A percentile compares a stretch with the other conserved stretches of the same genome.
Conservation (phyloP, 2,329 filamentous ascomycete genomes). For the Calonectria fujianensis region DNA sequence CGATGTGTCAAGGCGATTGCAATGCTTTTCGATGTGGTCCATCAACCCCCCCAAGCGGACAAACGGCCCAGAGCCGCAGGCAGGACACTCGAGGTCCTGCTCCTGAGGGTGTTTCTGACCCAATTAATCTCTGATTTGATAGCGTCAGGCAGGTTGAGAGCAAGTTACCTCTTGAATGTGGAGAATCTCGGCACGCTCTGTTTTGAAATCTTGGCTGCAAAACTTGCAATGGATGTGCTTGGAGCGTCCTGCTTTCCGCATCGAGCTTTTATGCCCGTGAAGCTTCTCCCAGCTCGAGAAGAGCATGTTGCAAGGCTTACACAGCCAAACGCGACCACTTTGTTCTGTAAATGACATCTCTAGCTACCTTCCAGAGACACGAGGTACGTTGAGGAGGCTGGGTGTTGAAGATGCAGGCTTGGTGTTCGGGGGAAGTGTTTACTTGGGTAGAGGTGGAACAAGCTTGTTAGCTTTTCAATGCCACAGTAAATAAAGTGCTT, state of each 20-base stretch:
- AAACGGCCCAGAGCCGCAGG: slow-evolving; percentile 64
- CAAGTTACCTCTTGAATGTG: slow-evolving; percentile 61
- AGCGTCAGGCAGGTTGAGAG: background rate
- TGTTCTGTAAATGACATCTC: slow-evolving; percentile 45
- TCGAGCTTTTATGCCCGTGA: slow-evolving; percentile 56
- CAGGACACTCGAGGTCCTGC: slow-evolving; percentile 68
- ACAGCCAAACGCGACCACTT: slow-evolving; percentile 48
- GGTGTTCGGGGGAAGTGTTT: background rate
- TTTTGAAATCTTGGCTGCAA: slow-evolving; percentile 62
- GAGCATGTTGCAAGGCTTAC: slow-evolving; percentile 55
- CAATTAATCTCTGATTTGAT: slow-evolving; percentile 32
- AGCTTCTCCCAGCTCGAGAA: slow-evolving; percentile 55
- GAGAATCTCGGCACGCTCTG: slow-evolving; percentile 53
- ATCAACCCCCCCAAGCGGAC: slow-evolving; percentile 62
- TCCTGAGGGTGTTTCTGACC: slow-evolving; percentile 61
- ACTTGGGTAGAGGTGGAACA: background rate
- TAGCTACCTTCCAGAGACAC: background rate
- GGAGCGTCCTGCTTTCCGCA: slow-evolving; percentile 48
- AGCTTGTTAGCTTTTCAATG: background rate
- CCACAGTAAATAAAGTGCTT: background rate
- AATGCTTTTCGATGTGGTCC: slow-evolving; percentile 67
- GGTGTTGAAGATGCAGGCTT: background rate
- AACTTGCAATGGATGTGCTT: slow-evolving; percentile 62
- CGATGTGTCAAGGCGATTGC: slow-evolving; percentile 58
- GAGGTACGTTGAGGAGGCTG: background rate